Conservation (phyloP, 2,329 filamentous ascomycete species). For the Monilinia fructigena region DNA sequence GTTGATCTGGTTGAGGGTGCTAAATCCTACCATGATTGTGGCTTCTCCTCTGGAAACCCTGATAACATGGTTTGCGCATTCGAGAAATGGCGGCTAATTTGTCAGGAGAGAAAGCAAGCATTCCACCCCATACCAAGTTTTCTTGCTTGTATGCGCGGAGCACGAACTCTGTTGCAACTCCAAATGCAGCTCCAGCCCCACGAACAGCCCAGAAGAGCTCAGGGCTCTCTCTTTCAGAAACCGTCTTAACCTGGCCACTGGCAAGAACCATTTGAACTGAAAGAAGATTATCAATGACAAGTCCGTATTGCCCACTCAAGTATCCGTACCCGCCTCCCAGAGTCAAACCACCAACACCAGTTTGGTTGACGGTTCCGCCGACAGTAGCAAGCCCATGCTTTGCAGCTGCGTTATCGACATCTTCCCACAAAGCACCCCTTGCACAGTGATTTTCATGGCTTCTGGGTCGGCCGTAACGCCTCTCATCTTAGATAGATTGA, state of each 20-base stretch:
- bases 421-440: slow-evolving; percentile 26
- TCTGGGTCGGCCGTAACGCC: slow-evolving; percentile 23
- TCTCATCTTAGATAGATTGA: slow-evolving; percentile 26
- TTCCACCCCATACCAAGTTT: slow-evolving; percentile 28
- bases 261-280: slow-evolving; percentile 30
- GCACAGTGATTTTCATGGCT: slow-evolving; percentile 22
- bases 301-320: slow-evolving; percentile 46
- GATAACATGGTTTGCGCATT: slow-evolving; percentile 25
- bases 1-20: no score
- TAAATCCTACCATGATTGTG: slow-evolving; percentile 10
- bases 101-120: slow-evolving; percentile 26
- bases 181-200: slow-evolving; percentile 19
- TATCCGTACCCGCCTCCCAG: slow-evolving; percentile 48
- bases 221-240: slow-evolving; percentile 25
- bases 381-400: slow-evolving; percentile 18
- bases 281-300: slow-evolving; percentile 33
- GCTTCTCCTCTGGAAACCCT: slow-evolving; percentile 17
- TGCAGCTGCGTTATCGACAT: slow-evolving; percentile 24
- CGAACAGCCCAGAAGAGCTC: slow-evolving; percentile 34
- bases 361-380: slow-evolving; percentile 1
- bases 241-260: slow-evolving; percentile 27
- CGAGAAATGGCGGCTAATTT: slow-evolving; percentile 25
- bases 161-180: slow-evolving; percentile 7
- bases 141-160: slow-evolving; percentile 35
- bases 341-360: slow-evolving; percentile 26